These are phyloP conservation scores for Kwoniella dejecticola DNA, from an alignment of 768 basidiomycete genomes.

Conservation along the genomic window DNA sequence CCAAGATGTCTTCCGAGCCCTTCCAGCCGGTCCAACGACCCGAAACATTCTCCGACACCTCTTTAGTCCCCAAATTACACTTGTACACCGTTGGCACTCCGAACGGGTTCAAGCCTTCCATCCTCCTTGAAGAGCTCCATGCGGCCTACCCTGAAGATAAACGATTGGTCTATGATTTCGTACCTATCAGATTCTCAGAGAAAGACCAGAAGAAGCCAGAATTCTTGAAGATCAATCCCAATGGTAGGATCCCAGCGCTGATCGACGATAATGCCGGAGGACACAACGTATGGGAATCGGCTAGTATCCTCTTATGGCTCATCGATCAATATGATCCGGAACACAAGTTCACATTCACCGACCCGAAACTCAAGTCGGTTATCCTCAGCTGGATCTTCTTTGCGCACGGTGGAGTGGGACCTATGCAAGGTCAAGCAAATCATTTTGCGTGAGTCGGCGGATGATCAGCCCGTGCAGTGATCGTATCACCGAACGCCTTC, in stretches of 20 bases:
- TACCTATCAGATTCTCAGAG: conserved; percentile 62
- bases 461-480: too few relatives aligned
- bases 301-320: conserved; percentile 80
- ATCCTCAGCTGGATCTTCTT: conserved; percentile 87
- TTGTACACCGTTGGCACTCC: conserved; percentile 64
- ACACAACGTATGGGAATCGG: conserved; percentile 58
- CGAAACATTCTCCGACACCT: conserved; percentile 14
- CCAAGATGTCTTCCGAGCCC: background rate
- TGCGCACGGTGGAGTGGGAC: conserved; percentile 62
- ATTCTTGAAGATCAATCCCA: conserved; percentile 65
- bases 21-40: conserved; percentile 9
- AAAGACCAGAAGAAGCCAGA: conserved; percentile 79
- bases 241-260: conserved; percentile 57
- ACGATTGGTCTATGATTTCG: conserved; percentile 52
- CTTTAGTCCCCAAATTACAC: conserved; percentile 40
- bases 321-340: conserved; percentile 74
- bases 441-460: conserved; percentile 70
- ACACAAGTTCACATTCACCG: conserved; percentile 67
- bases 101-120: conserved; percentile 60
- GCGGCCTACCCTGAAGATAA: conserved; percentile 57
- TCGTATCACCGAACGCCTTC: too few relatives aligned
- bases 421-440: conserved; percentile 80
- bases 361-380: conserved; percentile 66
- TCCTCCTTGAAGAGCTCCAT: conserved; percentile 68
- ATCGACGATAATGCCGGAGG: conserved; percentile 51